A percentile compares a stretch with the other conserved stretches of the same genome.
These are phyloP conservation scores for Podosphaera fusca DNA, from an alignment of 2,329 filamentous ascomycete genomes.

Conservation along the genomic window DNA sequence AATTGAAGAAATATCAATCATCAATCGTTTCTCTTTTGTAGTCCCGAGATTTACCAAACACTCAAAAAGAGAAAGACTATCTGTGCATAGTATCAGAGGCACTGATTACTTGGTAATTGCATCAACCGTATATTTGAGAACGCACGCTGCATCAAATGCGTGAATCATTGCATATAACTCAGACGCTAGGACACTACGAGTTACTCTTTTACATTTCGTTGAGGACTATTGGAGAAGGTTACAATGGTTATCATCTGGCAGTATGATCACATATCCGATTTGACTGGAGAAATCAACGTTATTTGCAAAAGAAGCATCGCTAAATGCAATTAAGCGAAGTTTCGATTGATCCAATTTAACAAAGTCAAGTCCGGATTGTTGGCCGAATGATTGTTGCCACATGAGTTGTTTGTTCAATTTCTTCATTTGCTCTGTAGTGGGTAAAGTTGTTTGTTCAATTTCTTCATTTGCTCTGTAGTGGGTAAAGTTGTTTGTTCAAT, in stretches of 20 bases:
- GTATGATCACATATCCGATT: background rate
- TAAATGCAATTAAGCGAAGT: background rate
- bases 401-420: background rate
- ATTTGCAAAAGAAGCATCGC: background rate
- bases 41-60: background rate
- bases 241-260: background rate
- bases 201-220: no score
- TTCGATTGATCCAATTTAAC: background rate
- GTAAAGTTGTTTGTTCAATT: no score
- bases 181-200: no score
- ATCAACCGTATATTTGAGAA: no score
- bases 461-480: no score
- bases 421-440: background rate
- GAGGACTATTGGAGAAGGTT: no score
- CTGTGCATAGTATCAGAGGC: background rate
- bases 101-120: background rate
- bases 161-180: no score
- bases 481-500: background rate
- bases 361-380: background rate
- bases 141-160: no score
- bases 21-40: background rate
- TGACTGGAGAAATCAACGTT: background rate
- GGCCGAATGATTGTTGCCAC: background rate
- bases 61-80: background rate
- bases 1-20: constrained; percentile 1